Evolutionary conservation across 495 filamentous ascomycete genomes (phyloP).

Genomic region (Trichocladium antarcticum): DNA sequence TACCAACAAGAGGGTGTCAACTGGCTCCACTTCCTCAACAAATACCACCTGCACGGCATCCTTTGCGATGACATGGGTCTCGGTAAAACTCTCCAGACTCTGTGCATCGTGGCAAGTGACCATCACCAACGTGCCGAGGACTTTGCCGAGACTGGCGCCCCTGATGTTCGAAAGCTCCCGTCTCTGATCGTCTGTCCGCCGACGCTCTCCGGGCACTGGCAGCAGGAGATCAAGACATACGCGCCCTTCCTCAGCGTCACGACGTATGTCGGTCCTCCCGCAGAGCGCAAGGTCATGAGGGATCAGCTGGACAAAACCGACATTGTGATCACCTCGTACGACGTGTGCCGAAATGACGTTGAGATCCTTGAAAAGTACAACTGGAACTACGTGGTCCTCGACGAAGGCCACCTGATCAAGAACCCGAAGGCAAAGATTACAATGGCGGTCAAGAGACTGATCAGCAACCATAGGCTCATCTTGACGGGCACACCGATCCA

Average conservation of each 20-base stretch:
- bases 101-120: slow-evolving; percentile 96
- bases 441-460: slow-evolving; percentile 73
- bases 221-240: slow-evolving; percentile 89
- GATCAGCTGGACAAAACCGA: slow-evolving; percentile 62
- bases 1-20: slow-evolving; percentile 99
- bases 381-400: slow-evolving; percentile 96
- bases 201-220: slow-evolving; percentile 97
- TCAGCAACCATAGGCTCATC: slow-evolving; percentile 88
- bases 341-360: slow-evolving; percentile 89
- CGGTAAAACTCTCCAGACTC: slow-evolving; percentile 91
- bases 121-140: slow-evolving; percentile 89
- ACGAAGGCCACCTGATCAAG: slow-evolving; percentile 97
- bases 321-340: slow-evolving; percentile 93
- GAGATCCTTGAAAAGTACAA: slow-evolving; percentile 69
- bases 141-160: slow-evolving; percentile 62
- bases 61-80: slow-evolving; percentile 99
- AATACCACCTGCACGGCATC: slow-evolving; percentile 93
- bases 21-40: slow-evolving; percentile 96
- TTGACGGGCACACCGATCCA: slow-evolving; percentile 97
- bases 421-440: slow-evolving; percentile 93
- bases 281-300: slow-evolving; percentile 60
- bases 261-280: slow-evolving; percentile 80
- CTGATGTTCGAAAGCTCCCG: slow-evolving; percentile 68
- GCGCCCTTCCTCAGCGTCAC: slow-evolving; percentile 85
- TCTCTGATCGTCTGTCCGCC: slow-evolving; percentile 94